A percentile compares a stretch with the other conserved stretches of the same genome.
These are phyloP conservation scores for Mortierella claussenii DNA, from an alignment of 192 early-diverging fungal species.

Conservation along the genomic window DNA sequence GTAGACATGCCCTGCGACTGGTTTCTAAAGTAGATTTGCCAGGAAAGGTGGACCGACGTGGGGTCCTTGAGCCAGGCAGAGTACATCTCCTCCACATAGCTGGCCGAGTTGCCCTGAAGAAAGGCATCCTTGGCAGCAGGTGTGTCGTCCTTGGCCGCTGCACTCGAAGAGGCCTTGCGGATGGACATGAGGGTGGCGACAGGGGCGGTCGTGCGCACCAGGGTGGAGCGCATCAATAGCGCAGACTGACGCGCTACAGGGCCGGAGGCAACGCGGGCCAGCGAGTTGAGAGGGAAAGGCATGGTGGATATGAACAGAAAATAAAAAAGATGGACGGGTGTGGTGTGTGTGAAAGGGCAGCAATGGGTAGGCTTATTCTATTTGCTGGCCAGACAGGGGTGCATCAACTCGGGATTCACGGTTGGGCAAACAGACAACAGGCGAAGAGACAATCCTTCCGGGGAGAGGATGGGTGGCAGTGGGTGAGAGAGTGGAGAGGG, in stretches of 20 bases:
- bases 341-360: too few relatives aligned
- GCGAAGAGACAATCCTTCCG: conserved; percentile 18
- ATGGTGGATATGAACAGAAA: too few relatives aligned
- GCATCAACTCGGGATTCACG: too few relatives aligned
- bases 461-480: too few relatives aligned
- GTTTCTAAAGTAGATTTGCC: conserved; percentile 96
- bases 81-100: conserved; percentile 98
- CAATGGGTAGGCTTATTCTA: too few relatives aligned
- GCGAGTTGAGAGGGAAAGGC: conserved; percentile 36
- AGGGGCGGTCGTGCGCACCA: conserved; percentile 25
- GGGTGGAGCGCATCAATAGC: conserved; percentile 28
- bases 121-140: conserved; percentile 82
- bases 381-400: too few relatives aligned
- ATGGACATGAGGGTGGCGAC: conserved; percentile 34
- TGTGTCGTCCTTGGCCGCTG: conserved; percentile 38
- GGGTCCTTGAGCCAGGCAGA: conserved; percentile 92
- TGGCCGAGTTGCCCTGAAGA: conserved; percentile 84
- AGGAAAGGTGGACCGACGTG: conserved; percentile 90
- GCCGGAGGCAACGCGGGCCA: conserved; percentile 29
- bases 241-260: conserved; percentile 26
- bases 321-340: too few relatives aligned
- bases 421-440: too few relatives aligned
- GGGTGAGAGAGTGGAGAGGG: conserved; percentile 3
- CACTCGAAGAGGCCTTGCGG: conserved; percentile 22
- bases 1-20: conserved; percentile 72